A percentile compares a stretch with the other conserved stretches of the same genome.
These are phyloP conservation scores for Phytophthora citricola DNA, from an alignment of 352 stramenopile genomes.

Conservation along the genomic window DNA sequence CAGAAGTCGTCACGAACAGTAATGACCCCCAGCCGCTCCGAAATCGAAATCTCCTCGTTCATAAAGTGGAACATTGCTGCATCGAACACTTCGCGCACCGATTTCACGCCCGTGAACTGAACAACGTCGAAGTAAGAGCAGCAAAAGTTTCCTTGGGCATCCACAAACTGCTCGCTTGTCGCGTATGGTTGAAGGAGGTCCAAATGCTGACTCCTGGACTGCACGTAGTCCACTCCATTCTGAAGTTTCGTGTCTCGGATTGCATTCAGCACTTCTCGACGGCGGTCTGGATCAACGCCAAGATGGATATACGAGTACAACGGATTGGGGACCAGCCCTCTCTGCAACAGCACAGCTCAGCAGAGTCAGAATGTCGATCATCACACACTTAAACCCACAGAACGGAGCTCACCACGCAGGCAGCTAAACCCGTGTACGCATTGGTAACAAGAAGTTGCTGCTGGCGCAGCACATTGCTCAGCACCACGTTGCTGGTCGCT, in stretches of 20 bases:
- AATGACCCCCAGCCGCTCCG: slow-evolving; percentile 38
- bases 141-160: slow-evolving; percentile 30
- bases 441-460: slow-evolving; percentile 23
- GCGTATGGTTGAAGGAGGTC: slow-evolving; percentile 47
- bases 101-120: slow-evolving; percentile 34
- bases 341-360: slow-evolving; percentile 8
- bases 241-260: slow-evolving; percentile 41
- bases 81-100: slow-evolving; percentile 34
- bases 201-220: slow-evolving; percentile 22
- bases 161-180: slow-evolving; percentile 31
- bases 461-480: slow-evolving; percentile 23
- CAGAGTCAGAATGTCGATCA: background rate
- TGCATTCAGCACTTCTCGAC: slow-evolving; percentile 32
- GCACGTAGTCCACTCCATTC: slow-evolving; percentile 43
- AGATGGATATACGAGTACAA: slow-evolving; percentile 34
- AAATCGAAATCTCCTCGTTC: slow-evolving; percentile 50
- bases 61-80: slow-evolving; percentile 35
- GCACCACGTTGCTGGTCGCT: slow-evolving; percentile 19
- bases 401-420: slow-evolving; percentile 13
- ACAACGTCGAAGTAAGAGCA: slow-evolving; percentile 35
- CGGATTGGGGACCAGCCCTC: slow-evolving; percentile 16
- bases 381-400: background rate
- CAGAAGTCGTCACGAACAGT: slow-evolving; percentile 45
- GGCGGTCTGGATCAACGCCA: slow-evolving; percentile 25
- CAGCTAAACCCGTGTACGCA: slow-evolving; percentile 12